phyloP scores from a whole-genome alignment of 75 land plant species.

The Cunninghamia lanceolata region DNA sequence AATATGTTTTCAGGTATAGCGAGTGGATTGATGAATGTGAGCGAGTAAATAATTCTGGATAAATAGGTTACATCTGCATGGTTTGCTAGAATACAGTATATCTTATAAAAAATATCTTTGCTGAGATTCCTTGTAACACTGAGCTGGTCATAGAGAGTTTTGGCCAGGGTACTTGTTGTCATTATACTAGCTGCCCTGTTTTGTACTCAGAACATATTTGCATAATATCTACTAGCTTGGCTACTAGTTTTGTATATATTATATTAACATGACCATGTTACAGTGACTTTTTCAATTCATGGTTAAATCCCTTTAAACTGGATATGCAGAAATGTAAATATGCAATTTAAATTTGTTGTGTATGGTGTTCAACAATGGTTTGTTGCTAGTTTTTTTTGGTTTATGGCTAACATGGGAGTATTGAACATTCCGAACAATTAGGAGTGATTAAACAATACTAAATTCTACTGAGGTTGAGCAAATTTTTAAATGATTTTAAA shows the following conservation, averaged over 20 bases:
- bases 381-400: too few relatives aligned
- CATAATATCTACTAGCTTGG: neutral
- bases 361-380: too few relatives aligned
- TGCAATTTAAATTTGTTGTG: neutral
- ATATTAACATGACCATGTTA: neutral
- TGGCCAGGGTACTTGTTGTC: neutral
- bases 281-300: neutral
- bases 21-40: constrained; percentile 98
- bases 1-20: constrained; percentile 51
- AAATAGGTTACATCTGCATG: neutral
- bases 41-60: constrained; percentile 45
- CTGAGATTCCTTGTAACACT: neutral
- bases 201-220: neutral
- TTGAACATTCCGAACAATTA: too few relatives aligned
- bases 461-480: too few relatives aligned
- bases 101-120: neutral
- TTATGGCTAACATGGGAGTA: too few relatives aligned
- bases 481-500: too few relatives aligned
- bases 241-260: neutral
- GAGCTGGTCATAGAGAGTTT: neutral
- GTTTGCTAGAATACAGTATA: neutral
- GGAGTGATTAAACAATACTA: too few relatives aligned
- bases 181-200: neutral
- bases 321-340: neutral
- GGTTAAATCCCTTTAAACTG: too few relatives aligned